Percentiles rank a stretch among this genome's conserved stretches.
phyloP scores from a whole-genome alignment of 495 filamentous ascomycete species.

The Aspergillus mulundensis region DNA sequence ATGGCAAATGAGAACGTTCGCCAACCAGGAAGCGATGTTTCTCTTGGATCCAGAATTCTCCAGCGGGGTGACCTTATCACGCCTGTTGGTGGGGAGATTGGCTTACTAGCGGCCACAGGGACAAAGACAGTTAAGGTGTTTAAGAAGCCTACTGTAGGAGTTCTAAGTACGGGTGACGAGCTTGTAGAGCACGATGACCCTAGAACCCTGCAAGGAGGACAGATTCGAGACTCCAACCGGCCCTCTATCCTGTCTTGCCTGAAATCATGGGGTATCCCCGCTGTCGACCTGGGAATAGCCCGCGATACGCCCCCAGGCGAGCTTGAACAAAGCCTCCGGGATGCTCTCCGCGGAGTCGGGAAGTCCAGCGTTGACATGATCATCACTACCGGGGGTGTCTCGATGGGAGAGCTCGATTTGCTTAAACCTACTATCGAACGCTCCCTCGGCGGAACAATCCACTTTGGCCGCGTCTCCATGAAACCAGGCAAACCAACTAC shows the following conservation, averaged over 20 bases:
- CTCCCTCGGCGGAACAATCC: slow-evolving; percentile 83
- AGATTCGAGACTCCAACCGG: slow-evolving; percentile 91
- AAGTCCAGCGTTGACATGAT: slow-evolving; percentile 64
- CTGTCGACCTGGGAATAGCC: slow-evolving; percentile 82
- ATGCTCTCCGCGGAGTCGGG: slow-evolving; percentile 57
- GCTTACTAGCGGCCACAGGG: slow-evolving; percentile 82
- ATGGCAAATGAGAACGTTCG: slow-evolving; percentile 80
- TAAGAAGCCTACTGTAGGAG: slow-evolving; percentile 72
- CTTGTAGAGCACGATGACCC: slow-evolving; percentile 72
- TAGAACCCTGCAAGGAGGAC: slow-evolving; percentile 62
- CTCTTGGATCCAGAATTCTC: slow-evolving; percentile 62
- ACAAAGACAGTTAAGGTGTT: slow-evolving; percentile 69
- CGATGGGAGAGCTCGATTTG: slow-evolving; percentile 97
- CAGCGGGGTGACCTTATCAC: slow-evolving; percentile 73
- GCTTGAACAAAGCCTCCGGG: slow-evolving; percentile 70
- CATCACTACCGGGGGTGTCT: slow-evolving; percentile 91
- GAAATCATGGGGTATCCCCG: slow-evolving; percentile 69
- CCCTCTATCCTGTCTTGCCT: slow-evolving; percentile 78
- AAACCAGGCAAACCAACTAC: slow-evolving; percentile 98
- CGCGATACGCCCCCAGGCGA: slow-evolving; percentile 67
- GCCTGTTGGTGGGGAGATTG: slow-evolving; percentile 83
- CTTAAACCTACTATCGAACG: slow-evolving; percentile 97
- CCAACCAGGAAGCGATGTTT: slow-evolving; percentile 86
- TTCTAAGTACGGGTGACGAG: slow-evolving; percentile 93
- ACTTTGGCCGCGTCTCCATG: slow-evolving; percentile 96